A percentile compares a stretch with the other conserved stretches of the same genome.
Conservation (phyloP, 2,329 filamentous ascomycete genomes). For the Lecanicillium sp. region DNA sequence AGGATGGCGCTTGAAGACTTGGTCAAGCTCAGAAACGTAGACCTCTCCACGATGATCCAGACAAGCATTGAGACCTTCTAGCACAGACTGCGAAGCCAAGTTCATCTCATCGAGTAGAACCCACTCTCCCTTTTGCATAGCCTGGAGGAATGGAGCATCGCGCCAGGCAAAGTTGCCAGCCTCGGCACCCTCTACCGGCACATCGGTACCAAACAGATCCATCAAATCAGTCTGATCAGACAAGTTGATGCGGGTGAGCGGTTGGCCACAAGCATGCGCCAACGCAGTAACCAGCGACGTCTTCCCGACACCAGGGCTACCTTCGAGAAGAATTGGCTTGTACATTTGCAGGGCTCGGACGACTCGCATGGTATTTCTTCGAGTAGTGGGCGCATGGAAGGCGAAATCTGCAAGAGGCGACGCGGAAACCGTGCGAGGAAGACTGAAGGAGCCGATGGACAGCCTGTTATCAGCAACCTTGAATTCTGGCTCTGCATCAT, state of each 20-base stretch:
- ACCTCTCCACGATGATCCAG: conserved; percentile 94
- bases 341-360: conserved; percentile 80
- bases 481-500: conserved; percentile 58
- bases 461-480: conserved; percentile 45
- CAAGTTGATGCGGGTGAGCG: conserved; percentile 88
- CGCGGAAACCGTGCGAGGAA: conserved; percentile 45
- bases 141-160: conserved; percentile 89
- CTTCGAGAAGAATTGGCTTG: conserved; percentile 91
- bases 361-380: conserved; percentile 83
- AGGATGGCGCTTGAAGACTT: conserved; percentile 83
- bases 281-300: conserved; percentile 87
- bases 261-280: conserved; percentile 70
- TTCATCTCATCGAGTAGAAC: conserved; percentile 99
- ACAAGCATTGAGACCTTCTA: conserved; percentile 94
- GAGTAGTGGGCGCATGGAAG: conserved; percentile 84
- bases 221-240: conserved; percentile 98
- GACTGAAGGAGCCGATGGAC: conserved; percentile 67
- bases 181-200: conserved; percentile 86
- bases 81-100: conserved; percentile 88
- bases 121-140: conserved; percentile 97
- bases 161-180: conserved; percentile 92
- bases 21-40: conserved; percentile 90
- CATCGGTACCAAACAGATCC: conserved; percentile 94
- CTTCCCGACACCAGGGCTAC: conserved; percentile 96
- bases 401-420: conserved; percentile 40